Evolutionary conservation across 1,284 basidiomycete species (phyloP), one percentile per base, ranked within the genome.

Genomic region (Naganishia sp.): DNA sequence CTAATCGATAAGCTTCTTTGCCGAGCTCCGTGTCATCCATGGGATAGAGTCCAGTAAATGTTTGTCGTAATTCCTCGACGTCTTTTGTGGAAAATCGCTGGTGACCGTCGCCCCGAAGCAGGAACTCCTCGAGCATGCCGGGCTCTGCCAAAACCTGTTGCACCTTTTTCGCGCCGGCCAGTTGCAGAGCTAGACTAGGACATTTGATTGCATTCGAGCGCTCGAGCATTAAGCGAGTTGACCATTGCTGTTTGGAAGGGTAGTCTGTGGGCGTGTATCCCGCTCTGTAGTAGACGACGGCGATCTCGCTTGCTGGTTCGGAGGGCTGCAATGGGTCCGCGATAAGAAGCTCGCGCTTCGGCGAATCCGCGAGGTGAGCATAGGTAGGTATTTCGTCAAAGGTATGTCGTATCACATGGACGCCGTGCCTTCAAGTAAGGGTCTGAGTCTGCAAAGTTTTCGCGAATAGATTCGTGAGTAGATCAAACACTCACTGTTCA

Each of bases 91-190:
- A 75, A 64, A 77, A 33, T 71, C 73, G 66, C 28, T 80, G 83
- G 75, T 78, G 78, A 68, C 82, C 82, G 18, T 73, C 43, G 50
- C 74, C 70, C 46, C 54, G 74, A 55, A 78, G 72, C 21, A 92
- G 81, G 79, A 93, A 94, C 5, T 82, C 80, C 72, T 92, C 90
- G 25, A 95, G 83, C 11, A 91, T 80, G 0, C 87, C 87, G 0
- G 86, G 86, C 43, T 87, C 85, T 2, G 89, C 86, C 16, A 99
- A 84, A 0, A 90, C 90, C 75, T 98, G 88, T 79, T 98, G 96
- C 0, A 99, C 87, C 77, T 97, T 97, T 82, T 99, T 99, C 1
- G 90, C 89, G 0, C 95, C 96, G 0, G 94, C 92, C 3, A 99
- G 86, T 74, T 99, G 96, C 4, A 98, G 84, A 1, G 90, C 88